phyloP scores from a whole-genome alignment of 345 rosid genomes.

The Citrus medica region DNA sequence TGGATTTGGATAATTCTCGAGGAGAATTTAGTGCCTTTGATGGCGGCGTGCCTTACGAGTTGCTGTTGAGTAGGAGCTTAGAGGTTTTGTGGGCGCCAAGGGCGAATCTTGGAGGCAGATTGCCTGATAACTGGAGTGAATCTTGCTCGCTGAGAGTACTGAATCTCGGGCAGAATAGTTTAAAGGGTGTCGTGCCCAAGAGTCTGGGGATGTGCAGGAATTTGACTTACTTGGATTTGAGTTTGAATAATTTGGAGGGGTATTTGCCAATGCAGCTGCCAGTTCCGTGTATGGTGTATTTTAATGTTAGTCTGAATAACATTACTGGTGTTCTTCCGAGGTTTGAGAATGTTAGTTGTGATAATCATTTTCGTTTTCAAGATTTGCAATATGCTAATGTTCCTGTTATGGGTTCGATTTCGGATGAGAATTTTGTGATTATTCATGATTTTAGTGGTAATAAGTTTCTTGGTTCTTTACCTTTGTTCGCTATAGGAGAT shows the following conservation, averaged over 20 bases:
- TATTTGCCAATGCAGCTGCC: constrained; percentile 40
- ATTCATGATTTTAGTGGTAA: constrained; percentile 63
- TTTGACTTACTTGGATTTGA: constrained; percentile 57
- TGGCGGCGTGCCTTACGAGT: constrained; percentile 38
- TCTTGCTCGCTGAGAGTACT: constrained; percentile 52
- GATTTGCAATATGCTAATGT: constrained; percentile 25
- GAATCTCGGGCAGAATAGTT: constrained; percentile 50
- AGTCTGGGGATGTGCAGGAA: constrained; percentile 43
- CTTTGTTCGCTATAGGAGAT: constrained; percentile 43
- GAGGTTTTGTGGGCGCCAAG: constrained; percentile 75
- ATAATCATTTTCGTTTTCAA: constrained; percentile 12
- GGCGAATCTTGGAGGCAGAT: constrained; percentile 51
- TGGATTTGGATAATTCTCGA: neutral
- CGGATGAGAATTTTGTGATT: constrained; percentile 18
- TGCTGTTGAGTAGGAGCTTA: constrained; percentile 34
- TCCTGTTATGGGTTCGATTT: constrained; percentile 28
- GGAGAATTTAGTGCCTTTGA: constrained; percentile 65
- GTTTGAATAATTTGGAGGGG: constrained; percentile 51
- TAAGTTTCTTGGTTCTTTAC: constrained; percentile 42
- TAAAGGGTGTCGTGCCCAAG: constrained; percentile 35
- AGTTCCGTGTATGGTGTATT: constrained; percentile 55
- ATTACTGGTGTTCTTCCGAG: constrained; percentile 44
- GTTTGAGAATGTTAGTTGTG: constrained; percentile 33
- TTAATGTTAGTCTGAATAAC: constrained; percentile 53
- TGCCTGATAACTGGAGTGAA: constrained; percentile 43